Conservation (phyloP, 306 rosid genomes). For the Lithocarpus polystachyus region DNA sequence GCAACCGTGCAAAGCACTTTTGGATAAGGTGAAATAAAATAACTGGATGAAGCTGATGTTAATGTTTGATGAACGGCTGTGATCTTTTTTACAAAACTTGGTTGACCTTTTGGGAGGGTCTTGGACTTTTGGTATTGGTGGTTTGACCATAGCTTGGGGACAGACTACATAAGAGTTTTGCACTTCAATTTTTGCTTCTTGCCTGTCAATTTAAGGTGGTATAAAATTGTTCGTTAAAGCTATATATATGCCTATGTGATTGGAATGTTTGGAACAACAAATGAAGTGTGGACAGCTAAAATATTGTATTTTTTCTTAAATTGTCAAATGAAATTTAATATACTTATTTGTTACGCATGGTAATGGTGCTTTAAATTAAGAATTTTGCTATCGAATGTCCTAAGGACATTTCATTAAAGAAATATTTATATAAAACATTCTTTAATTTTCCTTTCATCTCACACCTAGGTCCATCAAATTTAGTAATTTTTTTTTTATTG, state of each 20-base stretch:
- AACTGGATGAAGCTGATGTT: background rate
- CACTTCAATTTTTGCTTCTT: slow-evolving; percentile 24
- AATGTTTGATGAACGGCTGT: background rate
- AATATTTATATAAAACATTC: no score
- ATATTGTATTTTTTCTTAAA: background rate
- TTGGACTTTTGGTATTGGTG: background rate
- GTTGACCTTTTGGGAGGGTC: background rate
- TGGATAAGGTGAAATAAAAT: slow-evolving; percentile 55
- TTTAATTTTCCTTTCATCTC: no score
- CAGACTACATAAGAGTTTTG: background rate
- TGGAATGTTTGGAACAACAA: background rate
- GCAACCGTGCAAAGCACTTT: slow-evolving; percentile 70
- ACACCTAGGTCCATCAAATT: no score
- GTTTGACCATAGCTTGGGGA: background rate
- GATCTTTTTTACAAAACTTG: background rate
- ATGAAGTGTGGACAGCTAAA: slow-evolving; percentile 12
- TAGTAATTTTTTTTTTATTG: no score
- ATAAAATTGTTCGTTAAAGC: background rate
- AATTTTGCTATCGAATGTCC: no score
- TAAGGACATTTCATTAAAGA: no score
- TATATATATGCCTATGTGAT: background rate
- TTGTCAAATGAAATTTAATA: background rate
- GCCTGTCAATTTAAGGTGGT: background rate
- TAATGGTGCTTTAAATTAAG: no score
- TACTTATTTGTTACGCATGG: background rate